A percentile compares a stretch with the other conserved stretches of the same genome.
phyloP scores from a whole-genome alignment of 1,139 yeast genomes.

The Scheffersomyces parashehatae region DNA sequence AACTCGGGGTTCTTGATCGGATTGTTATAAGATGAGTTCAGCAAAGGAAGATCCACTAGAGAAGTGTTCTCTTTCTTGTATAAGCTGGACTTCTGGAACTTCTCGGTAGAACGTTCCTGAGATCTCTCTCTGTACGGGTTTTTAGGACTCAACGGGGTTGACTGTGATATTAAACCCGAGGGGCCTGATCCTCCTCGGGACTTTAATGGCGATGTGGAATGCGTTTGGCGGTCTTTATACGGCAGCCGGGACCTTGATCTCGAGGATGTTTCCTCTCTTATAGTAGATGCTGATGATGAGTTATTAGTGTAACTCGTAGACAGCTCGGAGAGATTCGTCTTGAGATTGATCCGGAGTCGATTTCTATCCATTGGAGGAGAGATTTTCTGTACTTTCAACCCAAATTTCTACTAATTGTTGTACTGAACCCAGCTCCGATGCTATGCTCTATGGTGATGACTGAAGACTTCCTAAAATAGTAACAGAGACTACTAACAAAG shows the following conservation, averaged over 20 bases:
- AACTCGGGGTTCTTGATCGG: conserved; percentile 12
- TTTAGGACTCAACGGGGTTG: neutral
- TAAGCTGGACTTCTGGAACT: conserved; percentile 15
- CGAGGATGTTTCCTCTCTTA: conserved; percentile 5
- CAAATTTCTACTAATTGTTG: no score
- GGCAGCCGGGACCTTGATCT: conserved; percentile 28
- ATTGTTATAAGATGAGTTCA: conserved; percentile 17
- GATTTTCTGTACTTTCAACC: no score
- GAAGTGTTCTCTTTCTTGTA: conserved; percentile 16
- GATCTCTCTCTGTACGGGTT: conserved; percentile 15
- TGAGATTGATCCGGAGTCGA: neutral
- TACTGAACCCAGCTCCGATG: no score
- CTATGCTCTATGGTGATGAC: no score
- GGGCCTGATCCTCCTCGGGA: neutral
- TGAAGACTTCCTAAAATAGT: no score
- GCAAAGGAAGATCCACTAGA: conserved; percentile 16
- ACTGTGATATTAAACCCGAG: neutral
- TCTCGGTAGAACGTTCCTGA: conserved; percentile 14
- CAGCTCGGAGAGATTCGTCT: neutral
- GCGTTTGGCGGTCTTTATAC: conserved; percentile 4
- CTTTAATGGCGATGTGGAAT: conserved; percentile 4
- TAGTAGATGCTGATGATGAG: neutral
- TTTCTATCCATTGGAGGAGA: neutral
- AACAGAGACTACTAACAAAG: no score
- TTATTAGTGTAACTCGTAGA: neutral